Conservation (phyloP, 1,284 basidiomycete genomes). For the Apiotrichum porosum region DNA sequence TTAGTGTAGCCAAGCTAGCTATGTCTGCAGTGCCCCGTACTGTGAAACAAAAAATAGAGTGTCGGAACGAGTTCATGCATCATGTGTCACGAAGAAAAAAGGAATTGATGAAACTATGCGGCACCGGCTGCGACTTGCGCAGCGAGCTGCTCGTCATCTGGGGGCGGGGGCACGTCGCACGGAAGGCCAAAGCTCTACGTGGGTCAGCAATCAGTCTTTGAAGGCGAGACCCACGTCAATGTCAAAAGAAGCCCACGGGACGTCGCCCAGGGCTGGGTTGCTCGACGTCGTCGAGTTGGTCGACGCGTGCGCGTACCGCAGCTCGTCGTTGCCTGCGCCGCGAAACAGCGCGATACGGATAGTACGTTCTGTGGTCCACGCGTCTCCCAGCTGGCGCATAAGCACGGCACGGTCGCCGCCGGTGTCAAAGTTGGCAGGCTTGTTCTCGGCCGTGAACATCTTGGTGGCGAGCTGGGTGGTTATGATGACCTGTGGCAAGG, state of each 20-base stretch:
- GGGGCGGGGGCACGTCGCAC: constrained; percentile 26
- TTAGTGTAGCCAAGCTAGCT: too few species aligned
- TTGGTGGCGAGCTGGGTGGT: constrained; percentile 48
- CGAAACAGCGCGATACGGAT: constrained; percentile 41
- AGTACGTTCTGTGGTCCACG: constrained; percentile 43
- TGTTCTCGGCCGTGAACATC: constrained; percentile 40
- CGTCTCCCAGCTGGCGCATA: constrained; percentile 47
- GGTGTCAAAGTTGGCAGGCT: constrained; percentile 44
- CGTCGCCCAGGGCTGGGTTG: constrained; percentile 7
- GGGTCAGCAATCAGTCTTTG: constrained; percentile 7
- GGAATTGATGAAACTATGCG: too few species aligned
- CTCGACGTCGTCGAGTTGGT: constrained; percentile 5
- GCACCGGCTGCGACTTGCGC: too few species aligned
- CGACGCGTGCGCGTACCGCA: constrained; percentile 40
- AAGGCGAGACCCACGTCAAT: constrained; percentile 34
- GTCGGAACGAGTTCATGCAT: too few species aligned
- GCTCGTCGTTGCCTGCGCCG: constrained; percentile 31
- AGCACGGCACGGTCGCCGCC: constrained; percentile 43
- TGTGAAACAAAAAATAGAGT: neutral
- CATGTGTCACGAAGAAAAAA: too few species aligned
- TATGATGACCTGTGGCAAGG: constrained; percentile 36
- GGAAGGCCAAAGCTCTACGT: constrained; percentile 32
- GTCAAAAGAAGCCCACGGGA: constrained; percentile 39
- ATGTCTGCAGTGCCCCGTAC: too few species aligned
- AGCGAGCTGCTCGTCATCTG: neutral